Base-by-base conservation (phyloP, 192 early-diverging fungal species). In the Coemansia furcata region DNA sequence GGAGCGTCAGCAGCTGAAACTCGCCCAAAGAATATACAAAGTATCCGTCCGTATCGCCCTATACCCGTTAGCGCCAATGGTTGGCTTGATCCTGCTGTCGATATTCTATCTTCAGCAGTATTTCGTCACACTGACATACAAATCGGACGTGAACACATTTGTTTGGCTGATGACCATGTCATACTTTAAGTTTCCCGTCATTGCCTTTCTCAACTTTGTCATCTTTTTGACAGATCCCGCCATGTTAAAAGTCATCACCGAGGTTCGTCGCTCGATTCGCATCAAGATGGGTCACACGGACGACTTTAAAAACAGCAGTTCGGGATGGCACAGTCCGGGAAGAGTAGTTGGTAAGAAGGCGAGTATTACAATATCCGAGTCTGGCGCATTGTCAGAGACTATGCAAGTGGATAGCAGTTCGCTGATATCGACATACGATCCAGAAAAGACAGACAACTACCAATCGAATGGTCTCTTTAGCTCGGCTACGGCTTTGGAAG, bases 1-100 rank as follows among this genome's bases (percentile, higher is more conserved):
- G 40, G 76, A 78, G 4, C 39, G 42, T 17, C 63, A 63, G 2
- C 76, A 72, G 52, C 67, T 78, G 15, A 44, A 62, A 17, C 60
- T 71, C 17, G 70, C 68, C 30, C 71, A 65, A 55, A 69, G 30
- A 23, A 67, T 78, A 26, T 73, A 78, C 35, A 60, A 49, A 12
- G 67, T 71, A 21, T 73, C 67, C 47, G 69, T 78, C 14, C 71
- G 76, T 12, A 78, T 78, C 40, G 76, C 76, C 1, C 47, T 73
- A 4, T 78, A 78, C 57, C 71, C 77, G 1, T 23, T 79, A 33
- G 66, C 65, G 6, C 77, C 71, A 32, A 0, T 73, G 5, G 19
- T 57, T 32, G 70, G 71, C 65, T 73, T 63, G 71, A 49, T 73
- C 0, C 4, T 69, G 1, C 3, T 59, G 14, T 42, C 62, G 11